Conservation (phyloP, 1,139 yeast genomes). For the Saccharomyces hybrid region DNA sequence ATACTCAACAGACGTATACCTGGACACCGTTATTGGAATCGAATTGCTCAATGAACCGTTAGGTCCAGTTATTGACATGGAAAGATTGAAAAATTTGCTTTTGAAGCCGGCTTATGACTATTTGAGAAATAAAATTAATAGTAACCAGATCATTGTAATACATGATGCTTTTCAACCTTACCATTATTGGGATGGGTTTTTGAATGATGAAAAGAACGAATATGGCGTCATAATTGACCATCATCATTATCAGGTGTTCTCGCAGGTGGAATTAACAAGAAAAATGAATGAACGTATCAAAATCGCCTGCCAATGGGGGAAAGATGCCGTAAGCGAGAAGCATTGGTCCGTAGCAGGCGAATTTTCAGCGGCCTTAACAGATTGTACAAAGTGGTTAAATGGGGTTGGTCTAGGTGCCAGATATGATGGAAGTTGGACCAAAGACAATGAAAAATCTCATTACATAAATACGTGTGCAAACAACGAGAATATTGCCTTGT, state of each 20-base stretch:
- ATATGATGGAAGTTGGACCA: constrained; percentile 57
- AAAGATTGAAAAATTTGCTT: constrained; percentile 51
- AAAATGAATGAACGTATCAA: constrained; percentile 54
- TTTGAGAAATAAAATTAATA: constrained; percentile 29
- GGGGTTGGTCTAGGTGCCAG: constrained; percentile 89
- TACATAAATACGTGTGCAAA: constrained; percentile 59
- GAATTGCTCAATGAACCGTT: constrained; percentile 90
- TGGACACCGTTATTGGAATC: constrained; percentile 74
- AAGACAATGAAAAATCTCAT: constrained; percentile 36
- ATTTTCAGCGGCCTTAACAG: constrained; percentile 91
- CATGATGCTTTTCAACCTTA: constrained; percentile 52
- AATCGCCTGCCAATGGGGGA: constrained; percentile 59
- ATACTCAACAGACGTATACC: constrained; percentile 56
- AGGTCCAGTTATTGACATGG: constrained; percentile 58
- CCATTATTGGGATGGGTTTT: constrained; percentile 58
- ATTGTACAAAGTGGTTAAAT: constrained; percentile 86
- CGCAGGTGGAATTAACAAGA: constrained; percentile 49
- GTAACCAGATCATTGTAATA: constrained; percentile 31
- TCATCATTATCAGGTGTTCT: constrained; percentile 87
- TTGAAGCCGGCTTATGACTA: constrained; percentile 32
- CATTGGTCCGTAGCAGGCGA: constrained; percentile 84
- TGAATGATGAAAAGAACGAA: constrained; percentile 35
- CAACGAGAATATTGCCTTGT: constrained; percentile 46
- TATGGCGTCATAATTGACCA: constrained; percentile 78
- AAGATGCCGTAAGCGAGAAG: constrained; percentile 42